phyloP scores from a whole-genome alignment of 1,284 basidiomycete species.

The Coriolopsis trogii region DNA sequence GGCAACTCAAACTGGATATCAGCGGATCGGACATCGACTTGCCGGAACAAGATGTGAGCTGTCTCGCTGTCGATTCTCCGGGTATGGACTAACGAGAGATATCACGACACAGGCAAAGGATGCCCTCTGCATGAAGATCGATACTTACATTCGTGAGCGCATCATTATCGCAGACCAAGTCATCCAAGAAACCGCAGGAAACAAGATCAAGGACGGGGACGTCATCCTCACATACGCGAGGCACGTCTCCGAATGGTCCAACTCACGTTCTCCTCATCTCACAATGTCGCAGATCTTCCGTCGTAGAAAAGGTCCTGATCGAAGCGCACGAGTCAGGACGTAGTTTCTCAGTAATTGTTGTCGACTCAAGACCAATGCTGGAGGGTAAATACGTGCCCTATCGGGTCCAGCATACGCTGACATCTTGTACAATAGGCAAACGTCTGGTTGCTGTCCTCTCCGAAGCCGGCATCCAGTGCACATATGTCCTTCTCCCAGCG shows the following conservation, averaged over 20 bases:
- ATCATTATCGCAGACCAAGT: slow-evolving; percentile 94
- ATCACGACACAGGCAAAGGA: slow-evolving; percentile 91
- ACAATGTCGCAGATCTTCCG: slow-evolving; percentile 70
- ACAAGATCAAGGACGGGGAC: slow-evolving; percentile 94
- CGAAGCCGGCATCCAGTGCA: slow-evolving; percentile 80
- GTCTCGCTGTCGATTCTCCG: too few species aligned
- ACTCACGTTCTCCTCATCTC: slow-evolving; percentile 4
- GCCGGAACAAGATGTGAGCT: slow-evolving; percentile 88
- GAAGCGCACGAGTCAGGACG: slow-evolving; percentile 76
- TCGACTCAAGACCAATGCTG: slow-evolving; percentile 93
- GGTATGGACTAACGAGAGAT: too few species aligned
- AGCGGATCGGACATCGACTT: slow-evolving; percentile 90
- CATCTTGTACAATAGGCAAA: slow-evolving; percentile 64
- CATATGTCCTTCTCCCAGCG: slow-evolving; percentile 91
- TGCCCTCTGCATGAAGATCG: slow-evolving; percentile 83
- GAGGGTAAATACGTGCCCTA: slow-evolving; percentile 63
- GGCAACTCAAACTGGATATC: slow-evolving; percentile 96
- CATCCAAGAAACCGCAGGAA: slow-evolving; percentile 86
- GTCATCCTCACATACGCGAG: slow-evolving; percentile 93
- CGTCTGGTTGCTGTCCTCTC: slow-evolving; percentile 75
- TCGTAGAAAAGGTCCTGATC: slow-evolving; percentile 90
- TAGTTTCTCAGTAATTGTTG: slow-evolving; percentile 87
- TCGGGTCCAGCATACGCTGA: neutral
- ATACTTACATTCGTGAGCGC: slow-evolving; percentile 92
- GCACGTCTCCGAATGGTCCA: slow-evolving; percentile 41